These are phyloP conservation scores for Cryptosporidium xiaoi DNA, from an alignment of 169 alveolate species.

Conservation along the genomic window DNA sequence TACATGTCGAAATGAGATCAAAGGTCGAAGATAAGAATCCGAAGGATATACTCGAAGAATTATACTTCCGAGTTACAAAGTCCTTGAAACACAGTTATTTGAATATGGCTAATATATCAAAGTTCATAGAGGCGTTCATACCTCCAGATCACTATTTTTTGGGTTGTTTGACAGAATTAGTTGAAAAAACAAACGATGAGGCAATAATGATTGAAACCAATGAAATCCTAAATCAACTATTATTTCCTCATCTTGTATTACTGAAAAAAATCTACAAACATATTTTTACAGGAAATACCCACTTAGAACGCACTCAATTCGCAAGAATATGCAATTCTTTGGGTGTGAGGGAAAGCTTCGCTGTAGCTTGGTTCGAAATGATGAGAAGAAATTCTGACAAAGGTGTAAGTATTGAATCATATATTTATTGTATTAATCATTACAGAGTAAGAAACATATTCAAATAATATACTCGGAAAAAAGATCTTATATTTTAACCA, in stretches of 20 bases:
- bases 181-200: too few relatives aligned
- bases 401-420: slow-evolving; percentile 7
- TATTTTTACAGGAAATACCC: not conserved
- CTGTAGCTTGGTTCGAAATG: slow-evolving; percentile 54
- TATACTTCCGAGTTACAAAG: not conserved
- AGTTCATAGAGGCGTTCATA: slow-evolving; percentile 5
- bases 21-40: slow-evolving; percentile 23
- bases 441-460: slow-evolving; percentile 26
- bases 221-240: slow-evolving; percentile 1
- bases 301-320: not conserved
- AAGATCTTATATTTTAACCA: not conserved
- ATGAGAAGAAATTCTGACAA: not conserved
- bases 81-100: not conserved
- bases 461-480: not conserved
- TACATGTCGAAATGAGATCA: slow-evolving; percentile 29
- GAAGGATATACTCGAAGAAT: not conserved
- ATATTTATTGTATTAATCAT: not conserved
- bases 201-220: not conserved
- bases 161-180: not conserved
- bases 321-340: not conserved
- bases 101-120: slow-evolving; percentile 1
- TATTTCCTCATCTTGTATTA: slow-evolving; percentile 51
- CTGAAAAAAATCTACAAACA: not conserved
- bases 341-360: slow-evolving; percentile 36
- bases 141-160: slow-evolving; percentile 3